Percentiles rank a stretch among this genome's conserved stretches.
phyloP scores from a whole-genome alignment of 306 rosid genomes.

The Cucumis melo region DNA sequence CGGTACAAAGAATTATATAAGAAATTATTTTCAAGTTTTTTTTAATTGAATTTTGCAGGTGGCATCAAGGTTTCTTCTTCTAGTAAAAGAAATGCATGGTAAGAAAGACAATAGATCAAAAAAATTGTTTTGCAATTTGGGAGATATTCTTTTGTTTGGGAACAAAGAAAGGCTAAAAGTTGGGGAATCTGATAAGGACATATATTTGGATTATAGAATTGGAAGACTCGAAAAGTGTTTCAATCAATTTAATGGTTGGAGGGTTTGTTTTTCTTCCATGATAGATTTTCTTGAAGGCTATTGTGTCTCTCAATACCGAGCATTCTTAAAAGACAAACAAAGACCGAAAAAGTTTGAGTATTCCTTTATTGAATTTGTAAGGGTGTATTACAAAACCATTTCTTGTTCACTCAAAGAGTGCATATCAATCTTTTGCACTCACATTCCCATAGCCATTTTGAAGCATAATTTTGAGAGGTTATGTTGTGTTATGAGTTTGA shows the following conservation, averaged over 20 bases:
- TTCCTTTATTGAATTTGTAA: conserved; percentile 42
- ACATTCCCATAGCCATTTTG: conserved; percentile 29
- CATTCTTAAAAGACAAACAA: conserved; percentile 17
- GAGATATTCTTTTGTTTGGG: conserved; percentile 60
- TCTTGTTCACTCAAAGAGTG: conserved; percentile 20
- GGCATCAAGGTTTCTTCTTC: conserved; percentile 35
- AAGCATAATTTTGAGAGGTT: conserved; percentile 21
- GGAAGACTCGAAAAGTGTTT: conserved; percentile 26
- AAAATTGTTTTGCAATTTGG: conserved; percentile 23
- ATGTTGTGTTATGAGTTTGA: conserved; percentile 8
- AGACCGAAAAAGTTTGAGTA: neutral
- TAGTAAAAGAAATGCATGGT: conserved; percentile 24
- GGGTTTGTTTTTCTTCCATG: conserved; percentile 32
- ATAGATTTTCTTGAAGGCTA: conserved; percentile 35
- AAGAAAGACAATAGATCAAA: conserved; percentile 2
- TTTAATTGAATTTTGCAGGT: conserved; percentile 17
- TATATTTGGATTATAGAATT: conserved; percentile 53
- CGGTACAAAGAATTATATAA: no score
- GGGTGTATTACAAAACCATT: conserved; percentile 17
- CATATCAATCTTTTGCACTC: conserved; percentile 31
- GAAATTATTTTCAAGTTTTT: neutral
- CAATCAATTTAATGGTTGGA: conserved; percentile 36
- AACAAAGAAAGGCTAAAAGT: conserved; percentile 44
- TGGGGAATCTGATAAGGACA: conserved; percentile 30
- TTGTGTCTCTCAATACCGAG: conserved; percentile 37